Percentiles rank a stretch among this genome's conserved stretches.
Evolutionary conservation across 2,329 filamentous ascomycete species (phyloP).

Genomic region (Hypoxylon sp.): DNA sequence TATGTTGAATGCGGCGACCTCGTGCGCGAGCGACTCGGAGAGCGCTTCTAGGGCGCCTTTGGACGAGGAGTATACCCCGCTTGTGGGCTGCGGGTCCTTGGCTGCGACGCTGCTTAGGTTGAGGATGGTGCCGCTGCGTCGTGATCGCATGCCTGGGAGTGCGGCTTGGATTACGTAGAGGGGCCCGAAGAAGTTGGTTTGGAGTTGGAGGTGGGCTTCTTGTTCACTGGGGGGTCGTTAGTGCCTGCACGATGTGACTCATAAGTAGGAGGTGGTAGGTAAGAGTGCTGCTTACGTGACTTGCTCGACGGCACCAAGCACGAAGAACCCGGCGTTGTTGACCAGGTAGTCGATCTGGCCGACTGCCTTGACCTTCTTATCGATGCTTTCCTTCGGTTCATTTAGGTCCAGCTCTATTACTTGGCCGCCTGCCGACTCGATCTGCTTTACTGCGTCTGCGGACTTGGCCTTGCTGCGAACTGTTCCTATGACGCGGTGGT

Average conservation of each 20-base stretch:
- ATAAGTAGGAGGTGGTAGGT: neutral
- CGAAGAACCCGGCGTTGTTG: constrained; percentile 50
- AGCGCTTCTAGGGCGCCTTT: constrained; percentile 59
- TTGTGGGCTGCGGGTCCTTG: constrained; percentile 42
- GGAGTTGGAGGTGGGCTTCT: constrained; percentile 45
- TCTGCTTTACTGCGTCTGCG: constrained; percentile 44
- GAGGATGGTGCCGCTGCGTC: constrained; percentile 48
- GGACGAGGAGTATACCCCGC: constrained; percentile 48
- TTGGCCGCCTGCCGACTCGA: constrained; percentile 49
- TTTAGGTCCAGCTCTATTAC: constrained; percentile 52
- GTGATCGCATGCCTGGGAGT: constrained; percentile 48
- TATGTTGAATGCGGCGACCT: constrained; percentile 55
- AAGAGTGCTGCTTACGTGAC: constrained; percentile 39
- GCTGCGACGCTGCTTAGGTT: constrained; percentile 50
- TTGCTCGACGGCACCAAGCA: constrained; percentile 46
- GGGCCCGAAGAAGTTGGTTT: constrained; percentile 52
- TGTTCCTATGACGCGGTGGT: constrained; percentile 53
- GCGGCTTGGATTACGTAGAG: constrained; percentile 50
- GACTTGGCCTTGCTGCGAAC: constrained; percentile 49
- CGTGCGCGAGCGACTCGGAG: constrained; percentile 55
- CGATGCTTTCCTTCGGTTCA: constrained; percentile 48
- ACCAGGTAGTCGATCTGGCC: constrained; percentile 51
- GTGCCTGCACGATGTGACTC: neutral
- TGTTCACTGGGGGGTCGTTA: constrained; percentile 42
- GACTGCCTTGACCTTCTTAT: constrained; percentile 45